Evolutionary conservation across 192 early-diverging fungal species (phyloP).

Genomic region (Gamsiella multidivaricata): DNA sequence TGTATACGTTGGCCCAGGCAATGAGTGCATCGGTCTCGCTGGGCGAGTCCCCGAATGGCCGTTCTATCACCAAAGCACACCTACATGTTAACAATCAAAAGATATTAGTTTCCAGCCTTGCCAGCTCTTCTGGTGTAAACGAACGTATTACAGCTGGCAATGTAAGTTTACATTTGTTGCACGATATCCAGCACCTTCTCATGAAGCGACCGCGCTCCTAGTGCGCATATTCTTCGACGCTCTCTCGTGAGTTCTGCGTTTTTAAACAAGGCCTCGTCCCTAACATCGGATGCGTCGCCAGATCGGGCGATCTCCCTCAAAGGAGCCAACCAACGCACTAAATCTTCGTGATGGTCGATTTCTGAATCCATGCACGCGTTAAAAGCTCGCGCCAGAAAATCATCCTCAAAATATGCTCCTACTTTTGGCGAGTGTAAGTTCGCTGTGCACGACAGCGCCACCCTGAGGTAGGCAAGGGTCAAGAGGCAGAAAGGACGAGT

Average conservation of each 20-base stretch:
- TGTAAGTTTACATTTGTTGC: neutral
- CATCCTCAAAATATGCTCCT: neutral
- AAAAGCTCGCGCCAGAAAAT: neutral
- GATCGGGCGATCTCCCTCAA: neutral
- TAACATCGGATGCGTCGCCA: neutral
- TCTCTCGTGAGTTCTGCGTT: neutral
- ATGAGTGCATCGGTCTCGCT: neutral
- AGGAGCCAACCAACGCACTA: neutral
- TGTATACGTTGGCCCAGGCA: neutral
- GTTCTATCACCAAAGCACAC: neutral
- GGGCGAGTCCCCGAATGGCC: neutral
- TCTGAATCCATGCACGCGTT: neutral
- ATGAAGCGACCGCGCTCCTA: neutral
- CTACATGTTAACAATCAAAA: neutral
- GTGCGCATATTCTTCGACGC: neutral
- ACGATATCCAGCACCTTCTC: neutral
- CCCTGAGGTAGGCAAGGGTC: neutral
- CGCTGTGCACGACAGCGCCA: neutral
- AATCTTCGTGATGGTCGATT: neutral
- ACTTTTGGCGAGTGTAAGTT: neutral
- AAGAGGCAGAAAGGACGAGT: too few relatives aligned
- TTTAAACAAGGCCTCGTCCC: neutral
- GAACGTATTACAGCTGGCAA: neutral
- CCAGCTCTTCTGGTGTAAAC: neutral
- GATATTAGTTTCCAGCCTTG: too few relatives aligned